Conservation (phyloP, 257 asterid genomes). For the Rubia yunnanensis region DNA sequence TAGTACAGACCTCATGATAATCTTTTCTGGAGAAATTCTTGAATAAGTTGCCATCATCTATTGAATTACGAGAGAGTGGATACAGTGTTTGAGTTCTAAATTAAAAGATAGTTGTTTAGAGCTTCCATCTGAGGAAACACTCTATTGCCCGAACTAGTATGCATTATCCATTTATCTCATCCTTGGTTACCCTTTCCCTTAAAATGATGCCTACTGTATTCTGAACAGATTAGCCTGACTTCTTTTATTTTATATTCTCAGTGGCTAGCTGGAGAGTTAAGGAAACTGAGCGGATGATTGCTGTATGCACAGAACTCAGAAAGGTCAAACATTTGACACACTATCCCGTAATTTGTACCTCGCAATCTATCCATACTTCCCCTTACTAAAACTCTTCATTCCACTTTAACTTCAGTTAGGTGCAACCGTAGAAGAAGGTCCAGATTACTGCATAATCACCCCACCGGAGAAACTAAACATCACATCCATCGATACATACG, state of each 20-base stretch:
- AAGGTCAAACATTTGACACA: conserved; percentile 41
- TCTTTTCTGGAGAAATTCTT: too few relatives aligned
- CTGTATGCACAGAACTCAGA: conserved; percentile 93
- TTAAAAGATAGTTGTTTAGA: background rate
- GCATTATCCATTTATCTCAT: background rate
- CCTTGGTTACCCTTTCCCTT: background rate
- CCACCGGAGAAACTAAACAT: conserved; percentile 82
- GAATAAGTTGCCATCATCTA: background rate
- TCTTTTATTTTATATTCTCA: conserved; percentile 18
- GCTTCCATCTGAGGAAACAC: background rate
- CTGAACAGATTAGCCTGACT: background rate
- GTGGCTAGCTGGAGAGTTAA: conserved; percentile 99
- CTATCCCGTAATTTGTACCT: background rate
- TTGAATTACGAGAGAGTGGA: background rate
- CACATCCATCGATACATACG: conserved; percentile 82
- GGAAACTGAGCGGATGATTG: conserved; percentile 97
- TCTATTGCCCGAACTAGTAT: background rate
- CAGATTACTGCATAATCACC: conserved; percentile 85
- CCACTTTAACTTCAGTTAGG: conserved; percentile 53
- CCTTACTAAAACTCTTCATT: background rate
- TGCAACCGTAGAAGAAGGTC: conserved; percentile 90
- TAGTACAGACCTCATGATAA: too few relatives aligned
- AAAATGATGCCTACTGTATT: background rate
- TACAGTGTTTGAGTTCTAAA: background rate
- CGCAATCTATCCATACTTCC: background rate